Evolutionary conservation across 129 eudicot species (phyloP), one percentile per base, ranked within the genome.

Genomic region (Tanacetum coccineum): DNA sequence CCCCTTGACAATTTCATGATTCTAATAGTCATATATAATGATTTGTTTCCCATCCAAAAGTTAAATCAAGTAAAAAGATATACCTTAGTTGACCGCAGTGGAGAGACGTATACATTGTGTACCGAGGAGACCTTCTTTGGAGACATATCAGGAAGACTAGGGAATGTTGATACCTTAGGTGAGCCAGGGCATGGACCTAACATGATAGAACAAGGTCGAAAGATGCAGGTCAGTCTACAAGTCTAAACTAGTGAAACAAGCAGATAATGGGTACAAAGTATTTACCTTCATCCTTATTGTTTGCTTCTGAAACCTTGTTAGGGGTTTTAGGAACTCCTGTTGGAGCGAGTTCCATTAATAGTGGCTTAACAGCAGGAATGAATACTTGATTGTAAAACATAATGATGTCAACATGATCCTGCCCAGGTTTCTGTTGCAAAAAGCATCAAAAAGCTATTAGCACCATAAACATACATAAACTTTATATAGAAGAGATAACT

Each of bases 111-210:
- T 9, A 94, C 90, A 64, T 94, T 94, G 74, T 89, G 98, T 4
- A 76, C 85, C 2, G 93, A 80, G 40, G 99, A 89, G 20, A 94
- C 97, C 78, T 94, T 94, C 82, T 89, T 94, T 2, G 97, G 99
- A 17, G 99, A 94, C 99, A 89, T 89, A 73, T 94, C 99, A 15
- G 99, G 99, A 47, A 94, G 90, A 68, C 87, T 87, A 15, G 99
- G 97, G 81, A 94, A 94, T 12, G 84, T 26, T 6, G 97, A 84
- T 71, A 93, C 72, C 70, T 74, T 89, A 8, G 97, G 99, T 13
- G 99, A 94, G 53, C 85, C 85, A 40, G 97, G 99, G 64, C 83
- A 75, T 66, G 78, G 83, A 73, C 90, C 99, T 94, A 46, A 36
- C 10, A 36, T 36, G 10, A 36, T 7, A 36, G 42, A 36, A 36